A percentile compares a stretch with the other conserved stretches of the same genome.
These are phyloP conservation scores for Stromatinia cepivora DNA, from an alignment of 2,329 filamentous ascomycete genomes.

Conservation along the genomic window DNA sequence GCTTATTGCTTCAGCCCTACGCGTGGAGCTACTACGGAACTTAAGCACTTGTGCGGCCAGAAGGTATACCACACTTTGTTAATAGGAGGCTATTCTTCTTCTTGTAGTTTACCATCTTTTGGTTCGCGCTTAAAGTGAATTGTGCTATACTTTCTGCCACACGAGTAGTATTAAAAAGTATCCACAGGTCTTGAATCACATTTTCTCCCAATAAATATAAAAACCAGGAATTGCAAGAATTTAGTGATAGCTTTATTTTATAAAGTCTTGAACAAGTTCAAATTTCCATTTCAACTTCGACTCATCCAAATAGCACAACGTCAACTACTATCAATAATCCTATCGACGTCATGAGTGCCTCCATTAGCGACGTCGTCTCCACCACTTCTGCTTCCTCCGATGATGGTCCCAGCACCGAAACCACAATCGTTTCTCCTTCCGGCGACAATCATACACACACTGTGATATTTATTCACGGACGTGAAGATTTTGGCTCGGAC, in stretches of 20 bases:
- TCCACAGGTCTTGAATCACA: too few species aligned
- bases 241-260: rapidly evolving
- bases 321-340: not conserved
- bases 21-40: not conserved
- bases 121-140: too few species aligned
- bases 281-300: not conserved
- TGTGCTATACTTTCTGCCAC: too few species aligned
- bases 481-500: constrained; percentile 41
- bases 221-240: not conserved
- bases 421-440: not conserved
- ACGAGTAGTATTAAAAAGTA: rapidly evolving
- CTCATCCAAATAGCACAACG: not conserved
- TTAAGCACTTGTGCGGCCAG: too few species aligned
- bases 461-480: constrained; percentile 50
- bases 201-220: not conserved
- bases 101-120: too few species aligned
- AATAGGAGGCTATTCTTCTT: too few species aligned
- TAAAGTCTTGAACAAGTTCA: not conserved
- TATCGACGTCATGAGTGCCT: not conserved
- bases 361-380: not conserved
- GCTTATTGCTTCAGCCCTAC: not conserved
- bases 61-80: too few species aligned
- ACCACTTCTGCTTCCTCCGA: not conserved
- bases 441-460: constrained; percentile 41
- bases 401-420: not conserved